Base-by-base conservation (phyloP, 129 eudicot genomes). In the Flaveria sonorensis region DNA sequence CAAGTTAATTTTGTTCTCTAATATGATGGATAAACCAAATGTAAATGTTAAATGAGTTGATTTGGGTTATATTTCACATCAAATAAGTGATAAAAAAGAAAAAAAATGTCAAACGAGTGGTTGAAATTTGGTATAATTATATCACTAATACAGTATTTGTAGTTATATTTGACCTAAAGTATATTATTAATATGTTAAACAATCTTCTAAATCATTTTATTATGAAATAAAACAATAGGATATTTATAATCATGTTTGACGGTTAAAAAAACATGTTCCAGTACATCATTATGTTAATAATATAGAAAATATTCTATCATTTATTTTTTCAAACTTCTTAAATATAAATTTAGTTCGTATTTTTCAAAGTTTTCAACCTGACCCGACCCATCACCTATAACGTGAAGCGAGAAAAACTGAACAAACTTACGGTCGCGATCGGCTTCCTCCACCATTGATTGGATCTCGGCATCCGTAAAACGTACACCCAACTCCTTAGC, bases 401-500 rank as follows among this genome's bases (percentile, higher is more conserved):
- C 12, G 21, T 18, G 43, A 24, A 60, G 24, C 12, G 13, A 68
- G 30, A 51, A 10, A 7, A 4, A 77, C 16, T 45, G 10, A 19
- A 55, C 32, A 52, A 80, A 83, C 91, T 83, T 77, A 91, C 93
- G 53, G 74, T 88, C 92, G 40, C 87, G 97, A 72, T 91, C 97
- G 8, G 97, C 97, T 81, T 83, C 97, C 64, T 81, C 86, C 24
- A 91, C 71, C 97, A 91, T 91, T 46, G 81, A 87, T 21, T 85
- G 85, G 32, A 91, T 81, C 71, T 91, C 97, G 71, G 74, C 81
- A 18, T 82, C 89, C n/a, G 85, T 83, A 66, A 91, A 88, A 72
- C 69, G 74, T 59, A 82, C 93, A 59, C 97, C 94, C 84, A 91
- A 77, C 68, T 88, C 97, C 83, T 74, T 83, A 23, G 93, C 89